phyloP scores from a whole-genome alignment of 1,284 basidiomycete species.

The Ceratobasidium papillatum region DNA sequence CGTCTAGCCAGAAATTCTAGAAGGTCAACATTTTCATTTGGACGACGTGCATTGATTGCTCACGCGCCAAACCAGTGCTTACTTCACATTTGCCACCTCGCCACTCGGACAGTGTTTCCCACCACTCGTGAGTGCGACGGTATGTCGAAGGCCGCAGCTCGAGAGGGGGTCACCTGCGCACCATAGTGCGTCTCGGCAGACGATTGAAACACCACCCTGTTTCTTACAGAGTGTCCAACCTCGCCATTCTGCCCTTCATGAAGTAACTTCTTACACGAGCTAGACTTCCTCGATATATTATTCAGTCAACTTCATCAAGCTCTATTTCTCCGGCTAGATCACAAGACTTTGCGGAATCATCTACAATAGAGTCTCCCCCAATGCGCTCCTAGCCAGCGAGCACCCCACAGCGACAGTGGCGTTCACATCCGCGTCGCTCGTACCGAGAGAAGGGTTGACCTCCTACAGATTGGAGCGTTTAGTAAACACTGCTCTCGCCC shows the following conservation, averaged over 20 bases:
- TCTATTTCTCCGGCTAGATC: not conserved
- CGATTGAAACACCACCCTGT: not conserved
- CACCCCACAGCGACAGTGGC: conserved; percentile 96
- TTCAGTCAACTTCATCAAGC: not conserved
- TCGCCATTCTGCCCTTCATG: not conserved
- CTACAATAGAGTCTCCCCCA: conserved; percentile 65
- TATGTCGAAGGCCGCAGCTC: too few species aligned
- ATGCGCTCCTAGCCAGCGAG: conserved; percentile 87
- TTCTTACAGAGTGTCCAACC: not conserved
- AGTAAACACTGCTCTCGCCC: conserved; percentile 11
- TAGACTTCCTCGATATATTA: not conserved
- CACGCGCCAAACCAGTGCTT: not conserved
- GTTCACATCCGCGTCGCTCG: conserved; percentile 67
- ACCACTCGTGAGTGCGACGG: too few species aligned
- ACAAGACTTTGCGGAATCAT: not conserved
- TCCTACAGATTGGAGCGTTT: conserved; percentile 63
- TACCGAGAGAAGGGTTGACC: conserved; percentile 89
- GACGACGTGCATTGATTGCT: not conserved
- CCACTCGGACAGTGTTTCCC: not conserved
- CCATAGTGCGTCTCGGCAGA: too few species aligned
- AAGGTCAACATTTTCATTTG: not conserved
- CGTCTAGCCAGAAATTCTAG: not conserved
- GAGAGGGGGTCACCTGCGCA: too few species aligned
- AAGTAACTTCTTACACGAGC: not conserved
- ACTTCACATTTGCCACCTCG: not conserved